These are phyloP conservation scores for Exophiala viscosa DNA, from an alignment of 2,329 filamentous ascomycete genomes.

Conservation along the genomic window DNA sequence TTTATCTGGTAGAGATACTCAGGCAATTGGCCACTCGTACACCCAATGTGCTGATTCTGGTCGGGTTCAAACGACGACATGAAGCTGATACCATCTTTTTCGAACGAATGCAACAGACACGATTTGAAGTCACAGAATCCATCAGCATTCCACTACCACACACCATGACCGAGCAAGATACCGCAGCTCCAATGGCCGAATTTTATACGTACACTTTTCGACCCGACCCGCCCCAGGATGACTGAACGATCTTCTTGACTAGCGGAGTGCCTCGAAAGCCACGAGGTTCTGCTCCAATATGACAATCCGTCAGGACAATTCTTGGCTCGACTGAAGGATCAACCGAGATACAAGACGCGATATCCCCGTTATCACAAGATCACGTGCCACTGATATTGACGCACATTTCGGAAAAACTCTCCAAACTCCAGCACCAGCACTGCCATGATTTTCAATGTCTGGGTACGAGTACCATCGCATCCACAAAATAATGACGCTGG, in stretches of 20 bases:
- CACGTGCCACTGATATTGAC: too few species aligned
- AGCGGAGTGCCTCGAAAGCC: too few species aligned
- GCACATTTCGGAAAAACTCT: too few species aligned
- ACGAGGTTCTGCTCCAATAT: too few species aligned
- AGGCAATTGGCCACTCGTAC: slow-evolving; percentile 45
- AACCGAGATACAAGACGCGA: too few species aligned
- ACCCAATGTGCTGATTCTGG: slow-evolving; percentile 50
- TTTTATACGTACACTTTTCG: slow-evolving; percentile 28
- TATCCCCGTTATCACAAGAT: too few species aligned
- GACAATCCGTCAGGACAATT: too few species aligned
- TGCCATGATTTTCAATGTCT: too few species aligned
- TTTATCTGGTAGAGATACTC: slow-evolving; percentile 59
- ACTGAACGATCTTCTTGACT: neutral
- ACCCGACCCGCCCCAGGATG: neutral
- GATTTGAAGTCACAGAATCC: slow-evolving; percentile 35
- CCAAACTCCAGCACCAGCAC: too few species aligned
- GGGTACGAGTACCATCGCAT: too few species aligned
- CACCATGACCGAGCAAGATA: slow-evolving; percentile 32
- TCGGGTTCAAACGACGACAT: slow-evolving; percentile 66
- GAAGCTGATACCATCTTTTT: slow-evolving; percentile 65
- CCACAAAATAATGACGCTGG: too few species aligned
- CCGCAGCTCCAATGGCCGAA: slow-evolving; percentile 37
- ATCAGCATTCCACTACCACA: slow-evolving; percentile 36
- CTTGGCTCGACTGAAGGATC: too few species aligned
- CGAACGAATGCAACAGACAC: slow-evolving; percentile 50